Base-by-base conservation (phyloP, 2,329 filamentous ascomycete species). In the Colletotrichum sp. region DNA sequence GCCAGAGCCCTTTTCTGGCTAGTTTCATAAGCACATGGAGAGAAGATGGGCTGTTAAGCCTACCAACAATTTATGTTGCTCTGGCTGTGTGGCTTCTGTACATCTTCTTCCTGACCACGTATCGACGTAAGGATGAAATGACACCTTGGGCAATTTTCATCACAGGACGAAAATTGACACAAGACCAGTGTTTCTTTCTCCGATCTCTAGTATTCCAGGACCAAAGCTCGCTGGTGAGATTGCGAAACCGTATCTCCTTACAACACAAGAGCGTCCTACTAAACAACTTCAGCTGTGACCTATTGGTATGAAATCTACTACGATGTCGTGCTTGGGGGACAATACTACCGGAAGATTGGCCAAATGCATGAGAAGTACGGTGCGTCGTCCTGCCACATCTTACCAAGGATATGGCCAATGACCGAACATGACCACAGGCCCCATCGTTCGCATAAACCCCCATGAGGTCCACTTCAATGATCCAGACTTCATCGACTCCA, bases 401-500 rank as follows among this genome's bases (percentile, higher is more conserved):
- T 28, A 8, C 8, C 6, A 24, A 28, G 6, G 52, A 26, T 1
- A 28, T 28, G 7, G 6, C 4, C 7, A 57, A 28, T 28, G 1
- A n/a, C 15, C 5, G 3, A 57, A 24, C 52, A 10, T 57, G 0
- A 22, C n/a, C 24, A 12, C 52, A 57, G 52, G 22, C 52, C 52
- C 52, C n/a, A 57, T 57, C 22, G 52, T 57, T 24, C 32, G 64
- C 15, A 30, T 15, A 10, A 36, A 67, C 63, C 63, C 59, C 9
- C 28, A 52, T 10, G 62, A 28, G 36, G 65, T 52, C 28, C 57
- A 34, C 26, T 72, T 39, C 26, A 28, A 48, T n/a, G 36, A 48
- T 30, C 34, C 64, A 26, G 34, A 52, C 22, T 39, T 55, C 32
- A 77, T 81, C 80, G 75, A 83, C 81, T 83, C 80, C 16, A 79